Percentiles rank a stretch among this genome's conserved stretches.
Conservation (phyloP, 352 stramenopile species). For the Peronospora belbahrii region DNA sequence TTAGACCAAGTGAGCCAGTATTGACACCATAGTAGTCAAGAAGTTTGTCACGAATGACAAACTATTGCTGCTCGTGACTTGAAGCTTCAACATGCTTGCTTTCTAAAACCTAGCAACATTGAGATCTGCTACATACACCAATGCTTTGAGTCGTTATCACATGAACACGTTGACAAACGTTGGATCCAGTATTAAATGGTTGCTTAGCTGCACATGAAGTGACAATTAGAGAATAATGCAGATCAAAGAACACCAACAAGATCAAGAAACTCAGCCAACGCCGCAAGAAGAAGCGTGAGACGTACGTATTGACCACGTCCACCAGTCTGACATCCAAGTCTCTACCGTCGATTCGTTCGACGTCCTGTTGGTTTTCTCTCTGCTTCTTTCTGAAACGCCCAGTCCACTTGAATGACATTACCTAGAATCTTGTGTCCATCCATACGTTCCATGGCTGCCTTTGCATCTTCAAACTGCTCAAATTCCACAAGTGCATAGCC, state of each 20-base stretch:
- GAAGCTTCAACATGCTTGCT: conserved; percentile 40
- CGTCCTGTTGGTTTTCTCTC: conserved; percentile 29
- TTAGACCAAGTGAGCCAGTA: conserved; percentile 80
- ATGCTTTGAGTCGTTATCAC: conserved; percentile 49
- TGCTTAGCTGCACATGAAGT: conserved; percentile 61
- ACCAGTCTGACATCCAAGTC: not conserved
- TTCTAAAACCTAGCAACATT: conserved; percentile 19
- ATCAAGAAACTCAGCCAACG: conserved; percentile 76
- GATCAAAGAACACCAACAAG: conserved; percentile 82
- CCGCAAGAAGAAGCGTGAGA: conserved; percentile 68
- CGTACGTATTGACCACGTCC: conserved; percentile 58
- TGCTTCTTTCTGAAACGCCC: conserved; percentile 84
- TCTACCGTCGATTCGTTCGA: conserved; percentile 46
- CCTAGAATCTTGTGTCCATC: conserved; percentile 89
- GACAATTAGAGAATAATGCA: conserved; percentile 61
- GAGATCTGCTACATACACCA: conserved; percentile 15
- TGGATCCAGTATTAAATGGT: conserved; percentile 49
- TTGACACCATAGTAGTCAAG: conserved; percentile 82
- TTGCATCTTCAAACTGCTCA: conserved; percentile 85
- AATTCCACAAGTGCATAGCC: conserved; percentile 94
- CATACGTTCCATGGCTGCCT: conserved; percentile 88
- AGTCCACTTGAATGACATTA: conserved; percentile 87
- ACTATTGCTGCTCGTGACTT: conserved; percentile 65
- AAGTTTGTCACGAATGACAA: conserved; percentile 75
- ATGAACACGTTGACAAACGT: conserved; percentile 63